These are phyloP conservation scores for Paraphoma chrysanthemicola DNA, from an alignment of 2,329 filamentous ascomycete species.

Conservation along the genomic window DNA sequence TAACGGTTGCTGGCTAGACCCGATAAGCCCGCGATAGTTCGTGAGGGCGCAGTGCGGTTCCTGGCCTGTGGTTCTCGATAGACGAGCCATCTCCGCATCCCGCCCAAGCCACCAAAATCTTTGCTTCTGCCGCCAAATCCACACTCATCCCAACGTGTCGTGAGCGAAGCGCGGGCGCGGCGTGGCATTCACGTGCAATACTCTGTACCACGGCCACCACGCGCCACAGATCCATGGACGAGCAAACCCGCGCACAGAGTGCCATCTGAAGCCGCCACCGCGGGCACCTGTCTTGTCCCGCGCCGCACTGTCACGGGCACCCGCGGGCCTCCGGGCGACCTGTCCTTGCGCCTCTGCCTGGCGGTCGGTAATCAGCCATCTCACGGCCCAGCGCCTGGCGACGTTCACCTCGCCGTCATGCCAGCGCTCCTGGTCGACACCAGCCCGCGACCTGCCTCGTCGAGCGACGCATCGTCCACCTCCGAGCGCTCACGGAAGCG, in stretches of 20 bases:
- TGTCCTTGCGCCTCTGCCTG: conserved; percentile 2
- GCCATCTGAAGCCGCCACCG: conserved; percentile 9
- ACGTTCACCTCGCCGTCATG: conserved; percentile 42
- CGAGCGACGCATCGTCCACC: conserved; percentile 32
- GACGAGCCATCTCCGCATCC: not conserved
- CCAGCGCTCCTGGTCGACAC: conserved; percentile 46
- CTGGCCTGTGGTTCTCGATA: conserved; percentile 1
- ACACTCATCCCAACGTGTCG: not conserved
- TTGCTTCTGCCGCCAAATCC: conserved; percentile 1
- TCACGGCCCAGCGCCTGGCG: conserved; percentile 25
- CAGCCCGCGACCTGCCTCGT: conserved; percentile 30
- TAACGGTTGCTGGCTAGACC: not conserved
- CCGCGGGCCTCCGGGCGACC: conserved; percentile 13
- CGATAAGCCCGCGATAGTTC: not conserved
- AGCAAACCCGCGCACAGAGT: conserved; percentile 7
- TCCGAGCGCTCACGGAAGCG: conserved; percentile 26
- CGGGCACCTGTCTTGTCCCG: conserved; percentile 3
- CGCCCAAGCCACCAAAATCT: not conserved
- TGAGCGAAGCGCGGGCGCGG: not conserved
- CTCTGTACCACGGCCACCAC: conserved; percentile 7
- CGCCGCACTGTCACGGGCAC: not conserved
- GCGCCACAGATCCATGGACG: conserved; percentile 16
- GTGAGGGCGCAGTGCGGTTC: not conserved
- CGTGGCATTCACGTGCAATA: conserved; percentile 1
- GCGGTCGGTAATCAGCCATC: conserved; percentile 16